Evolutionary conservation across 2,329 filamentous ascomycete genomes (phyloP).

Genomic region (Monosporascus sp.): DNA sequence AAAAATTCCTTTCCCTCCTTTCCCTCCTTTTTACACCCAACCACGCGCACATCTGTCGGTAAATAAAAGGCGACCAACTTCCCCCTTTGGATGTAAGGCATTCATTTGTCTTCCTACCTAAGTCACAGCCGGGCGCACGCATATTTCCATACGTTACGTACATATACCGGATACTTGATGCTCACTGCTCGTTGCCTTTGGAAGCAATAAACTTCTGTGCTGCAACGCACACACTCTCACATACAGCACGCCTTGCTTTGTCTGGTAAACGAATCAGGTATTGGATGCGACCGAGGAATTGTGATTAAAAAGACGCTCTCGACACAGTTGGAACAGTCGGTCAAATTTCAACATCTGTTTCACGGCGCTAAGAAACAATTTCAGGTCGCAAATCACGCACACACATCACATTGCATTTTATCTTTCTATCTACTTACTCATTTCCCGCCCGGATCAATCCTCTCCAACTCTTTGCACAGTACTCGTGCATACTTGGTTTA

Average conservation of each 20-base stretch:
- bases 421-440: not conserved
- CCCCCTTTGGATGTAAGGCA: not conserved
- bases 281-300: not conserved
- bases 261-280: not conserved
- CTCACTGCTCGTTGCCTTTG: not conserved
- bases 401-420: not conserved
- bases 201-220: not conserved
- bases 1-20: not conserved
- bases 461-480: not conserved
- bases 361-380: not conserved
- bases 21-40: not conserved
- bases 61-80: not conserved
- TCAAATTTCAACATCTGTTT: not conserved
- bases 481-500: not conserved
- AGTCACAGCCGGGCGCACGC: too few species aligned
- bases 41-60: not conserved
- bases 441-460: not conserved
- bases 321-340: not conserved
- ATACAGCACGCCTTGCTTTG: not conserved
- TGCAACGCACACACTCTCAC: not conserved
- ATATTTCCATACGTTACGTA: not conserved
- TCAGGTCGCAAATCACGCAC: not conserved
- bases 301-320: not conserved
- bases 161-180: too few species aligned
- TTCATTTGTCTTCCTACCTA: not conserved